A percentile compares a stretch with the other conserved stretches of the same genome.
Evolutionary conservation across 2,329 filamentous ascomycete genomes (phyloP).

Genomic region (Exophiala xenobiotica): DNA sequence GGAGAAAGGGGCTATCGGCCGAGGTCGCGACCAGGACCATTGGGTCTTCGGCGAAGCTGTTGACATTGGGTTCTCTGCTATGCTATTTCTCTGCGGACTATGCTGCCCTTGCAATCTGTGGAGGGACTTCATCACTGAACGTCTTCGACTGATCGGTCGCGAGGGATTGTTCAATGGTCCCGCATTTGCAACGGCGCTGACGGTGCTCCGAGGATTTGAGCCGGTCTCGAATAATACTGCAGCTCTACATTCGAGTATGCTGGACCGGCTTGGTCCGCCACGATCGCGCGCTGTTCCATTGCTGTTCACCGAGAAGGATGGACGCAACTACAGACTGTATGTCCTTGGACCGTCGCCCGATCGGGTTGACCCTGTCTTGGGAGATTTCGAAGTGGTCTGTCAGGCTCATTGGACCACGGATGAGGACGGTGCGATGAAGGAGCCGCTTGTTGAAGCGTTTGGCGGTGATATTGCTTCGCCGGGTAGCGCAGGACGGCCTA

Average conservation of each 20-base stretch:
- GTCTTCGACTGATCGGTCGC: background rate
- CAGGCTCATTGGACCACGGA: background rate
- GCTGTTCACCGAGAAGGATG: conserved; percentile 4
- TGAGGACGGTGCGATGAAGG: background rate
- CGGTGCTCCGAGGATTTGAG: conserved; percentile 7
- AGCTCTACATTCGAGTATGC: background rate
- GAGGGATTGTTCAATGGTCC: conserved; percentile 10
- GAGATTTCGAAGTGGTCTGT: background rate
- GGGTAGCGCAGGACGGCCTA: background rate
- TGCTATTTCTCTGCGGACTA: conserved; percentile 5
- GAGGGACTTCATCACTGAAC: conserved; percentile 6
- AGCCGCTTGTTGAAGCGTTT: conserved; percentile 1
- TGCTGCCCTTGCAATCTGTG: conserved; percentile 5
- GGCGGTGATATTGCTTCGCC: background rate
- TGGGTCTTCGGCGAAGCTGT: conserved; percentile 6
- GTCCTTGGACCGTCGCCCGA: background rate
- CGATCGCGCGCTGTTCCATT: conserved; percentile 4
- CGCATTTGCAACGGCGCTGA: conserved; percentile 7
- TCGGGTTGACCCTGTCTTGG: background rate
- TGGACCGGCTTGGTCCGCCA: conserved; percentile 5
- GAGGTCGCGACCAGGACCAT: background rate
- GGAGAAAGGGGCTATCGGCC: background rate
- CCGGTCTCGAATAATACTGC: background rate
- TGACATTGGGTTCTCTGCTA: conserved; percentile 3
- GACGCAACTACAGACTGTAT: background rate